Base-by-base conservation (phyloP, 768 basidiomycete genomes). In the Terana coerulea region DNA sequence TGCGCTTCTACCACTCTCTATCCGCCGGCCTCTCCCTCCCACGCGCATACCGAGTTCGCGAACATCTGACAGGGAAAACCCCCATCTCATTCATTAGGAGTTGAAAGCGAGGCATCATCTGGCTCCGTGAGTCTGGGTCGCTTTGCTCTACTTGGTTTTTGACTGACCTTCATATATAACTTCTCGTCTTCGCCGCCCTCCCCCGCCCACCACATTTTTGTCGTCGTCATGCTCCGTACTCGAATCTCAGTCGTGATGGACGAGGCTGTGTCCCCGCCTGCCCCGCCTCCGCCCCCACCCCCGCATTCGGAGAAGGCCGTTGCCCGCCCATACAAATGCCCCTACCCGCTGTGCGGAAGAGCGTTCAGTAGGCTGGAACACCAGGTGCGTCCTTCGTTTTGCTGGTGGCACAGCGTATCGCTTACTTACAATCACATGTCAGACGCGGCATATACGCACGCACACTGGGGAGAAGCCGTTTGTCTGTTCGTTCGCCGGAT, bases 401-500 rank as follows among this genome's bases (percentile, higher is more conserved):
- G 47, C 42, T 6, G 1, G 37, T 25, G 33, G 22, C 33, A 22
- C 25, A 44, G 12, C 3, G 29, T 21, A n/a, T 40, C 49, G 11
- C 46, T 56, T n/a, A 50, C 51, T 29, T n/a, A 11, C 21, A 43
- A 29, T 37, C 50, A 28, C 41, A 31, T 29, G 35, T 0, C 68
- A 98, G 91, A 99, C 95, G 17, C 87, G 95, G 56, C 95, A 99
- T 65, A 97, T 98, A 49, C 88, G 95, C 53, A 99, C 95, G 0
- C 95, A 99, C 68, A 99, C 95, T 0, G 95, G 95, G 63, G 95
- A 99, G 72, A 98, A 97, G 61, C 95, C 95, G 2, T 98, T 98
- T 62, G 79, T 82, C 19, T 99, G 95, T 79, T 86, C 83, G 1
- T 91, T 86, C 67, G 84, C 91, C 3, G 81, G 84, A n/a, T 99